phyloP scores from a whole-genome alignment of 345 rosid genomes.

The Salix udensis region DNA sequence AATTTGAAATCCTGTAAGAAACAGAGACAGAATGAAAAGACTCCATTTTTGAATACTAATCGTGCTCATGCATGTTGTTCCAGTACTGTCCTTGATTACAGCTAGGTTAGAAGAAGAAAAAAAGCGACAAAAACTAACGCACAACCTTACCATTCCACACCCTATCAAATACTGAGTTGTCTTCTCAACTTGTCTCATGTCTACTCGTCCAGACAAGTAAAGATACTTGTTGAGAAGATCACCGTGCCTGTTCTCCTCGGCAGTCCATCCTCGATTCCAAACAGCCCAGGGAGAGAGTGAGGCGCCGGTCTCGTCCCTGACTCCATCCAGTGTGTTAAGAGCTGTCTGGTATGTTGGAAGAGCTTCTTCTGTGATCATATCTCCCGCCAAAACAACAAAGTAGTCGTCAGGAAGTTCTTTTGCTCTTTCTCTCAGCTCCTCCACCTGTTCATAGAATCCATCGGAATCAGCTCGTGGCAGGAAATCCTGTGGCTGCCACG shows the following conservation, averaged over 20 bases:
- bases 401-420: constrained; percentile 32
- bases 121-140: neutral
- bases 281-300: constrained; percentile 44
- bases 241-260: constrained; percentile 69
- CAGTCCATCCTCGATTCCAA: constrained; percentile 64
- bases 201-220: constrained; percentile 57
- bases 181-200: constrained; percentile 59
- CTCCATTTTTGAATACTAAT: neutral
- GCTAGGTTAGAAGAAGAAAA: neutral
- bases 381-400: constrained; percentile 30
- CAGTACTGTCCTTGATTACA: neutral
- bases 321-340: constrained; percentile 16
- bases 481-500: constrained; percentile 33
- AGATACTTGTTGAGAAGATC: constrained; percentile 62
- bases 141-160: constrained; percentile 53
- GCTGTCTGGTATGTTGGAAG: constrained; percentile 29
- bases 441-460: constrained; percentile 20
- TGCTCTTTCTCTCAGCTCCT: constrained; percentile 23
- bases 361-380: constrained; percentile 29
- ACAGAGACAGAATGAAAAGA: neutral
- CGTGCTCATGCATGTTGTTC: neutral
- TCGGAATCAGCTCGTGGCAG: constrained; percentile 21
- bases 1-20: constrained; percentile 19
- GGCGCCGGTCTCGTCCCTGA: constrained; percentile 29
- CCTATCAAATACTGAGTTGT: constrained; percentile 64